These are phyloP conservation scores for Coemansia sp. DNA, from an alignment of 192 early-diverging fungal species.

Conservation along the genomic window DNA sequence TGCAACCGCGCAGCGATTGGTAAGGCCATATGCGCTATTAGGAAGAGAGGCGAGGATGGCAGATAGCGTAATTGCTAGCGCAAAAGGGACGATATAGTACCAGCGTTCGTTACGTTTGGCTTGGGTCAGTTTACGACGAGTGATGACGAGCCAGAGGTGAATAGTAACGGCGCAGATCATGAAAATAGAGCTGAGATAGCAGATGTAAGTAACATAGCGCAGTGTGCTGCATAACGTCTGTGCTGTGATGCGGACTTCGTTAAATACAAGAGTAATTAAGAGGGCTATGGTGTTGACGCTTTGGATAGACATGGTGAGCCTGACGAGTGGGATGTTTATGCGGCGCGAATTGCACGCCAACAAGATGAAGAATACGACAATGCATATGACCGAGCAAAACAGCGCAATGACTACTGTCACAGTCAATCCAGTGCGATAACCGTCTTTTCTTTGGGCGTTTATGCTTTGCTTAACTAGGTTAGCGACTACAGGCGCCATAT, in stretches of 20 bases:
- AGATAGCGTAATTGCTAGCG: slow-evolving; percentile 34
- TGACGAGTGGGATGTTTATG: slow-evolving; percentile 50
- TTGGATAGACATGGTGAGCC: slow-evolving; percentile 46
- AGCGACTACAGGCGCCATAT: not conserved
- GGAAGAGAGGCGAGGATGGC: slow-evolving; percentile 38
- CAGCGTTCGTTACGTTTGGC: slow-evolving; percentile 51
- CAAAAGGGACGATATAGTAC: slow-evolving; percentile 51
- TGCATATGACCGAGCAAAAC: slow-evolving; percentile 34
- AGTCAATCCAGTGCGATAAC: slow-evolving; percentile 17
- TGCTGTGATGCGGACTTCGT: slow-evolving; percentile 27
- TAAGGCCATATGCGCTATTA: slow-evolving; percentile 29
- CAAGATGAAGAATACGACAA: slow-evolving; percentile 34
- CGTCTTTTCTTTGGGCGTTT: not conserved
- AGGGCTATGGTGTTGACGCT: slow-evolving; percentile 49
- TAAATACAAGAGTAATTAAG: slow-evolving; percentile 28
- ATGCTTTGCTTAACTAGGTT: too few species aligned
- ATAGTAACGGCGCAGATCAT: slow-evolving; percentile 49
- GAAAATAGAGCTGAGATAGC: slow-evolving; percentile 56
- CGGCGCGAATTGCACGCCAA: slow-evolving; percentile 39
- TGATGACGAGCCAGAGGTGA: slow-evolving; percentile 54
- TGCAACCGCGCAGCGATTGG: slow-evolving; percentile 28
- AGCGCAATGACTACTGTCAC: slow-evolving; percentile 26
- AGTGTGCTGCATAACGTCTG: slow-evolving; percentile 36
- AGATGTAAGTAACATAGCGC: slow-evolving; percentile 45
- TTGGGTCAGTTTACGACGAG: slow-evolving; percentile 35